Percentiles rank a stretch among this genome's conserved stretches.
phyloP scores from a whole-genome alignment of 352 stramenopile genomes.

The Phytophthora cryptogea region DNA sequence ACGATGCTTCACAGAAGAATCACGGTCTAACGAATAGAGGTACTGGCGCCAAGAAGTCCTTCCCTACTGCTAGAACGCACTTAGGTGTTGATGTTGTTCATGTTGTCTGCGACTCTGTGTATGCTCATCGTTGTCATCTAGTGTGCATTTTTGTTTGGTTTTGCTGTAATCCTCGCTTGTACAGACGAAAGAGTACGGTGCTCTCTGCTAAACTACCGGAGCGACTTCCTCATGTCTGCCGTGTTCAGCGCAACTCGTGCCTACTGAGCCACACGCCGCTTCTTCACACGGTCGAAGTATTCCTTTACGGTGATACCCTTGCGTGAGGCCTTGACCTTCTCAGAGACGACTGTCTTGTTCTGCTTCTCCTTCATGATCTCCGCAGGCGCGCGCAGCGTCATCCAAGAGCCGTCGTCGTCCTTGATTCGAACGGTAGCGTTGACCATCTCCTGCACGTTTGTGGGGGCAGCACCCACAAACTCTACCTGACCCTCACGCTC shows the following conservation, averaged over 20 bases:
- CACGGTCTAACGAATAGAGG: no score
- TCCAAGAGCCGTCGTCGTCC: constrained; percentile 85
- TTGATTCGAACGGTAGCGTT: constrained; percentile 84
- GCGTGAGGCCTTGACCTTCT: constrained; percentile 69
- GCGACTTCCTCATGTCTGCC: constrained; percentile 6
- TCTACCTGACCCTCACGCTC: constrained; percentile 60
- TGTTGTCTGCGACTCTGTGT: no score
- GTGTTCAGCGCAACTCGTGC: background rate
- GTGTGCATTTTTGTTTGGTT: constrained; percentile 10
- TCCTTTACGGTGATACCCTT: constrained; percentile 87
- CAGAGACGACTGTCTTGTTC: constrained; percentile 62
- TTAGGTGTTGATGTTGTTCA: no score
- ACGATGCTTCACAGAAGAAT: no score
- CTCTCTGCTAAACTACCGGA: constrained; percentile 18
- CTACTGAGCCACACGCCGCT: constrained; percentile 61
- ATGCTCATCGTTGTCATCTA: background rate
- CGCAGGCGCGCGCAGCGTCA: constrained; percentile 73
- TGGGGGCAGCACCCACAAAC: constrained; percentile 59
- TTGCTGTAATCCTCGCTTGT: background rate
- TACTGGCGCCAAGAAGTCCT: no score
- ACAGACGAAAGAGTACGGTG: constrained; percentile 9
- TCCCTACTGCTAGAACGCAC: no score
- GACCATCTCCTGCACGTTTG: constrained; percentile 70
- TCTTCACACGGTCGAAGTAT: constrained; percentile 88
- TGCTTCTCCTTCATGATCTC: constrained; percentile 85